Base-by-base conservation (phyloP, 2,329 filamentous ascomycete genomes). In the Phyllosticta paracitricarpa region DNA sequence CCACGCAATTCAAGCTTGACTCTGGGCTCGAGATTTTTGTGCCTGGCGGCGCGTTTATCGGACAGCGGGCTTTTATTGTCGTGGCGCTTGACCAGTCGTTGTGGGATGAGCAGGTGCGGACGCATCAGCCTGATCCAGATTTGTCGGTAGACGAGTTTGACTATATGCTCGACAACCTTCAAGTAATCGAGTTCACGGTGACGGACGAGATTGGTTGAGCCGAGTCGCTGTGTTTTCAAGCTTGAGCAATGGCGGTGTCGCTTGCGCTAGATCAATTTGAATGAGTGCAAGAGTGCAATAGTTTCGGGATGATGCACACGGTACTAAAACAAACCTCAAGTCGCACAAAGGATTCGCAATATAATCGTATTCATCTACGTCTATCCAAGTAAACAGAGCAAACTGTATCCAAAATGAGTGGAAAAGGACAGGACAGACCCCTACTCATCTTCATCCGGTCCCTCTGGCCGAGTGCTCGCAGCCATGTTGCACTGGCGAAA, bases 401-500 rank as follows among this genome's bases (percentile, higher is more conserved):
- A 8, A 30, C 4, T 30, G 28, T 30, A 30, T 30, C 28, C 28
- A 30, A 7, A 30, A 6, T 30, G 28, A 30, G 9, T 4, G 28
- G 28, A 40, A 40, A 40, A 40, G 28, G 28, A 22, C 30, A 33
- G 10, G 33, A 40, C 10, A 40, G 10, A 8, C 33, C 4, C 10
- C 33, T 40, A 40, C 33, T 51, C 58, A 6, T 60, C 58, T 10
- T 51, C 58, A 6, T 60, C 58, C 10, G 58, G 58, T 7, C 58
- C 58, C 4, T 22, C 30, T 22, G 58, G 58, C 6, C 35, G 54
- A 17, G 53, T 56, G 53, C 81, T 87, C 2, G 82, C 84, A n/a
- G 88, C 88, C 72, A 91, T 78, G 71, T 92, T 91, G 74, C 89
- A 92, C 77, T 92, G 89, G 64, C 88, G 77, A 70, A 92, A 91